Evolutionary conservation across 2,329 filamentous ascomycete species (phyloP).

Genomic region (Pezicula radicicola): DNA sequence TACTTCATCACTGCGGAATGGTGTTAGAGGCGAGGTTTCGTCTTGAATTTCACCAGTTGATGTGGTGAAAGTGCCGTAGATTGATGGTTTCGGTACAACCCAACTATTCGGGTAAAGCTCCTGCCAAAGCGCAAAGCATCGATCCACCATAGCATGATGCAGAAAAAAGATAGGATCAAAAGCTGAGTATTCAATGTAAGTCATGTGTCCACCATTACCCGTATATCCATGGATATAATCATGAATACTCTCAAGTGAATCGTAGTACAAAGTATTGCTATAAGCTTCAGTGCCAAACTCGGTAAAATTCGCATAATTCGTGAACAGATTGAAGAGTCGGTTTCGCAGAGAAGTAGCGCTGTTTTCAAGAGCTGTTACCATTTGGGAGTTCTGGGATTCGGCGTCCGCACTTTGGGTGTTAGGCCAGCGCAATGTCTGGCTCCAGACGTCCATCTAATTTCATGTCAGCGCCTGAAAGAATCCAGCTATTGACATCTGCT

Average conservation of each 20-base stretch:
- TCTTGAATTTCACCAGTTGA: conserved; percentile 15
- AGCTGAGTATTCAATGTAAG: conserved; percentile 38
- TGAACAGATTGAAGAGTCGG: conserved; percentile 65
- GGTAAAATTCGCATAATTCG: conserved; percentile 64
- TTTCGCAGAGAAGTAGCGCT: conserved; percentile 54
- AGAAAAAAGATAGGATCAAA: conserved; percentile 49
- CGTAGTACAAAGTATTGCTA: conserved; percentile 42
- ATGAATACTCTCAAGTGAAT: conserved; percentile 65
- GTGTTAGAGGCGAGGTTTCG: conserved; percentile 32
- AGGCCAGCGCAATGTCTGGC: conserved; percentile 56
- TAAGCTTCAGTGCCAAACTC: conserved; percentile 68
- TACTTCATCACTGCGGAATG: conserved; percentile 42
- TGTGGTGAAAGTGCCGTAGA: conserved; percentile 30
- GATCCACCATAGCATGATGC: conserved; percentile 56
- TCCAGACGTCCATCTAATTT: conserved; percentile 54
- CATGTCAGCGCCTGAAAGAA: neutral
- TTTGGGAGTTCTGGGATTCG: conserved; percentile 55
- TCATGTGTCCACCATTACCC: conserved; percentile 50
- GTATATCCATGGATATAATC: conserved; percentile 61
- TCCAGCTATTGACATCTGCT: neutral
- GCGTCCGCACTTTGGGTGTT: conserved; percentile 37
- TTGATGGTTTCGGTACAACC: conserved; percentile 28
- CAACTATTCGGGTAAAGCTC: conserved; percentile 34
- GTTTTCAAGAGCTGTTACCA: conserved; percentile 49
- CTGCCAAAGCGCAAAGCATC: conserved; percentile 53